Evolutionary conservation across 106 monocot species (phyloP), one percentile per base, ranked within the genome.

Genomic region (Acanthochlamys bracteata): DNA sequence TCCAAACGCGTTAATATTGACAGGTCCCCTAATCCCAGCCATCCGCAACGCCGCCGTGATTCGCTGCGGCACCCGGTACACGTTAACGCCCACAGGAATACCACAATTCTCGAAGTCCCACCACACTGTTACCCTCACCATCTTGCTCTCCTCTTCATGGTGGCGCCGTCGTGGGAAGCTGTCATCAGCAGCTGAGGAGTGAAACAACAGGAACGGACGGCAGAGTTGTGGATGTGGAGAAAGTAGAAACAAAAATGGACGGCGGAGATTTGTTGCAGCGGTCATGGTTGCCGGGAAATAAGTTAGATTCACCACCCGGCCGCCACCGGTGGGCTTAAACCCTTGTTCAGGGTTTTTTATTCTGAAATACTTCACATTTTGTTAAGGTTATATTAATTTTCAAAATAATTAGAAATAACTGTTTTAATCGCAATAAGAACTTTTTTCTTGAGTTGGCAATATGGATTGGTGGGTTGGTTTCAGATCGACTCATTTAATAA

Each of bases 81-180:
- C 81, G 63, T 81, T 85, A n/a, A 88, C 79, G 6, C 85, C 85
- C 0, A 1, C 22, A 6, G 98, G 92, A 14, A 98, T 73, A 47
- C 23, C 12, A 81, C 98, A 98, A 79, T 89, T 89, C 85, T 92
- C 88, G 71, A 88, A 83, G 76, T 98, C 98, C 98, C 98, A 98
- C 92, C 88, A 98, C 25, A 92, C 92, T 8, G 83, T 68, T 19
- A 96, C 80, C 74, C 73, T 82, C 59, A 89, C 85, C 63, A 24
- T 65, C 75, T 73, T 90, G 77, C 71, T 70, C 59, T 71, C 72
- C 64, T 75, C 80, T 10, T 75, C 71, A 20, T 71, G 43, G 52
- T 67, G 60, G 10, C 56, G 61, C 22, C 62, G 60, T 57, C 47
- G 66, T 10, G 65, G 11, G 21, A 33, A 33, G 33, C 6, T 33